phyloP scores from a whole-genome alignment of 768 basidiomycete genomes.

The Tephrocybe sp. region DNA sequence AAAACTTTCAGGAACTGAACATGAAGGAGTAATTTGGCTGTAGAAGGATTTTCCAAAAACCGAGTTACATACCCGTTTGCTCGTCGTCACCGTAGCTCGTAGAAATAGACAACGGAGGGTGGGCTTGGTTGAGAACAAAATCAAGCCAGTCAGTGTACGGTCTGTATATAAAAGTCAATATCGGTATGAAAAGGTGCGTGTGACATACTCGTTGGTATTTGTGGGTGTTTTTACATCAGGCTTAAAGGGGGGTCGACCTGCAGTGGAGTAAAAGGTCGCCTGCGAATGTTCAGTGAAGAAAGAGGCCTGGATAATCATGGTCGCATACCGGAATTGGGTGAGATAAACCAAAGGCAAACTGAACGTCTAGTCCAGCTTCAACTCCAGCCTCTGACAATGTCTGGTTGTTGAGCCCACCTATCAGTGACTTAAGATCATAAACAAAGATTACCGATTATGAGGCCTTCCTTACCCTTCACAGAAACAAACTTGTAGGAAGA shows the following conservation, averaged over 20 bases:
- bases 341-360: slow-evolving; percentile 65
- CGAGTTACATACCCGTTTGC: slow-evolving; percentile 52
- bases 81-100: slow-evolving; percentile 77
- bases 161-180: slow-evolving; percentile 11
- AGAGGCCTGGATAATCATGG: not conserved
- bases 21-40: not conserved
- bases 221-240: slow-evolving; percentile 41
- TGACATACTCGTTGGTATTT: slow-evolving; percentile 37
- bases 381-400: slow-evolving; percentile 47
- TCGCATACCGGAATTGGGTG: slow-evolving; percentile 48
- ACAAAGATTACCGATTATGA: not conserved
- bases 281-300: slow-evolving; percentile 7
- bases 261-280: slow-evolving; percentile 61
- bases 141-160: slow-evolving; percentile 56
- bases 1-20: slow-evolving; percentile 54
- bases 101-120: slow-evolving; percentile 60
- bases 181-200: not conserved
- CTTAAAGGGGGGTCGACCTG: slow-evolving; percentile 58
- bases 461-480: slow-evolving; percentile 48
- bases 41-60: not conserved
- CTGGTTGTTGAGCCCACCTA: slow-evolving; percentile 66
- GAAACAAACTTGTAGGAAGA: slow-evolving; percentile 54
- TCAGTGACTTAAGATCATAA: slow-evolving; percentile 8
- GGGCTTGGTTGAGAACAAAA: slow-evolving; percentile 45
- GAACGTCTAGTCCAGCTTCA: slow-evolving; percentile 70